Percentiles rank a stretch among this genome's conserved stretches.
Evolutionary conservation across 1,139 yeast species (phyloP).

Genomic region (Pichia sp.): DNA sequence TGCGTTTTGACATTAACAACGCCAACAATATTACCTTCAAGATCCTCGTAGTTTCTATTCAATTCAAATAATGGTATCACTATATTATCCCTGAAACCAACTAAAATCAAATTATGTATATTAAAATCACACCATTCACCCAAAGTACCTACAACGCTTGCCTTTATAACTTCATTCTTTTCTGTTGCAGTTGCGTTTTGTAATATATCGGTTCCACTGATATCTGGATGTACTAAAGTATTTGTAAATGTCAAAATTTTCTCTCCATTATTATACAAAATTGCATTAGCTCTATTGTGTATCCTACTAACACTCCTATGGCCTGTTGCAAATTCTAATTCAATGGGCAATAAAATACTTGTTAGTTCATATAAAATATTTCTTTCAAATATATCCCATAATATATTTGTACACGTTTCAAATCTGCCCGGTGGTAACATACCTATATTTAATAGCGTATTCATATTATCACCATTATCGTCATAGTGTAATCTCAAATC

Average conservation of each 20-base stretch:
- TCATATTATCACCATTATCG: background rate
- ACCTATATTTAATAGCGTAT: conserved; percentile 3
- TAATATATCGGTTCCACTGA: conserved; percentile 1
- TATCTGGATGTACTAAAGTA: conserved; percentile 13
- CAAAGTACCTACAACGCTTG: conserved; percentile 10
- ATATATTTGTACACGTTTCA: conserved; percentile 32
- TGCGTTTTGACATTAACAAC: background rate
- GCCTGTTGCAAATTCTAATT: conserved; percentile 33
- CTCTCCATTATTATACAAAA: conserved; percentile 11
- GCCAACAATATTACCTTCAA: conserved; percentile 1
- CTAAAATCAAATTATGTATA: conserved; percentile 28
- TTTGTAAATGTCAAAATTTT: conserved; percentile 12
- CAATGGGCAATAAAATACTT: conserved; percentile 56
- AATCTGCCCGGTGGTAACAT: conserved; percentile 18
- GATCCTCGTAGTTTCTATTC: conserved; percentile 26
- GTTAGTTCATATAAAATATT: conserved; percentile 51
- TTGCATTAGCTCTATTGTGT: conserved; percentile 9
- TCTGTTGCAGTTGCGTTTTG: background rate
- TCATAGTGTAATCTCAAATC: background rate
- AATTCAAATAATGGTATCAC: conserved; percentile 42
- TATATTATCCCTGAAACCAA: conserved; percentile 44
- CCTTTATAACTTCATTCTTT: background rate
- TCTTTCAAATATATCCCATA: conserved; percentile 53
- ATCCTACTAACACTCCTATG: conserved; percentile 6
- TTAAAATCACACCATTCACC: conserved; percentile 17